A percentile compares a stretch with the other conserved stretches of the same genome.
Conservation (phyloP, 2,329 filamentous ascomycete genomes). For the Sporothrix mexicana region DNA sequence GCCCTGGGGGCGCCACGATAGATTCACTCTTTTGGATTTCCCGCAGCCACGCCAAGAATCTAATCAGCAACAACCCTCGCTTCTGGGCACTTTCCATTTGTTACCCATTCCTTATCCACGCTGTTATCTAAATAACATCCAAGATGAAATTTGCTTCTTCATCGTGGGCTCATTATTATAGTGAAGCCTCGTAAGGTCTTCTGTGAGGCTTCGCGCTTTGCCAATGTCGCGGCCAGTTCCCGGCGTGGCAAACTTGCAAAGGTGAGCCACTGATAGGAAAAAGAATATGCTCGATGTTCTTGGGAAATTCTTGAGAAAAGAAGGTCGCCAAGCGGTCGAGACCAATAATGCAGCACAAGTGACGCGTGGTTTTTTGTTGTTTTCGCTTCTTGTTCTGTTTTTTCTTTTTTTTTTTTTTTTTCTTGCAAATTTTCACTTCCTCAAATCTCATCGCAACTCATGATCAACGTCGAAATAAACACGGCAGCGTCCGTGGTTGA, state of each 20-base stretch:
- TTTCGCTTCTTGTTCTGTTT: background rate
- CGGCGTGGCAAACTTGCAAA: background rate
- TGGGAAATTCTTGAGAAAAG: background rate
- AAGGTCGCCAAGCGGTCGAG: background rate
- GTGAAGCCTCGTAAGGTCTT: background rate
- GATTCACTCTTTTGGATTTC: background rate
- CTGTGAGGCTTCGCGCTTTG: background rate
- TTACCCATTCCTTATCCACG: background rate
- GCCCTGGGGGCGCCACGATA: background rate
- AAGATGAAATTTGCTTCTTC: background rate
- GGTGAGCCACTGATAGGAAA: background rate
- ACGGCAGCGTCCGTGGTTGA: background rate
- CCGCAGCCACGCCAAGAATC: constrained; percentile 11
- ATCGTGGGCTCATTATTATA: constrained; percentile 7
- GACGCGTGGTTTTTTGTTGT: constrained; percentile 3
- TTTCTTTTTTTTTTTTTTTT: background rate
- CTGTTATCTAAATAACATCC: background rate
- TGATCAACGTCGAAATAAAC: background rate
- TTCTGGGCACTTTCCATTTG: no score
- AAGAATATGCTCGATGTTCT: background rate
- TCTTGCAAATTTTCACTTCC: background rate
- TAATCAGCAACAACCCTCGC: background rate
- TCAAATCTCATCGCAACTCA: background rate
- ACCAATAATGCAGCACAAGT: background rate
- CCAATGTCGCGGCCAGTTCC: background rate